A percentile compares a stretch with the other conserved stretches of the same genome.
Conservation (phyloP, 306 rosid species). For the Cercis canadensis region DNA sequence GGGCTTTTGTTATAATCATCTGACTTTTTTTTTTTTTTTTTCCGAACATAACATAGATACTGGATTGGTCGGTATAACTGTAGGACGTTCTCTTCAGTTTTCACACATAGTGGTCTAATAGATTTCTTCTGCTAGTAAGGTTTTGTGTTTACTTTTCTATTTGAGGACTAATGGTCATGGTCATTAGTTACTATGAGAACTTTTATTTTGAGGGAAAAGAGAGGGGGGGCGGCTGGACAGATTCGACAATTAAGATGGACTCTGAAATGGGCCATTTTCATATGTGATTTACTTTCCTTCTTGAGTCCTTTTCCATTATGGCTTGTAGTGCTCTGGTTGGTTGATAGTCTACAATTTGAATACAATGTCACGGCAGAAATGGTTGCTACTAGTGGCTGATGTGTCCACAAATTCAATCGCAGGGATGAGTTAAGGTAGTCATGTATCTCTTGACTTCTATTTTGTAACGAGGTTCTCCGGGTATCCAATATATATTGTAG, state of each 20-base stretch:
- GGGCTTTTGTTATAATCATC: background rate
- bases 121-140: background rate
- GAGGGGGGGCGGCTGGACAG: background rate
- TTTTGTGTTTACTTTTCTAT: background rate
- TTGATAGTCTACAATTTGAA: conserved; percentile 34
- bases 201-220: background rate
- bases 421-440: too few relatives aligned
- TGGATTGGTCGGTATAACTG: conserved; percentile 19
- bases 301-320: conserved; percentile 15
- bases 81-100: conserved; percentile 22
- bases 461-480: too few relatives aligned
- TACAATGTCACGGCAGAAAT: conserved; percentile 25
- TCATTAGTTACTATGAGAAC: background rate
- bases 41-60: background rate
- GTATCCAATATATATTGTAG: too few relatives aligned
- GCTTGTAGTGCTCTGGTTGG: conserved; percentile 27
- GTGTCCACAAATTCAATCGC: too few relatives aligned
- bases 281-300: conserved; percentile 10
- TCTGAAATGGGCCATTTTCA: conserved; percentile 14
- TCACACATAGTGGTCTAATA: conserved; percentile 11
- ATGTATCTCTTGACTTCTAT: too few relatives aligned
- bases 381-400: too few relatives aligned
- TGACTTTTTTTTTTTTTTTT: conserved; percentile 16
- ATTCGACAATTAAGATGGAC: background rate
- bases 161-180: background rate